These are phyloP conservation scores for Balakata baccata DNA, from an alignment of 345 rosid species.

Conservation along the genomic window DNA sequence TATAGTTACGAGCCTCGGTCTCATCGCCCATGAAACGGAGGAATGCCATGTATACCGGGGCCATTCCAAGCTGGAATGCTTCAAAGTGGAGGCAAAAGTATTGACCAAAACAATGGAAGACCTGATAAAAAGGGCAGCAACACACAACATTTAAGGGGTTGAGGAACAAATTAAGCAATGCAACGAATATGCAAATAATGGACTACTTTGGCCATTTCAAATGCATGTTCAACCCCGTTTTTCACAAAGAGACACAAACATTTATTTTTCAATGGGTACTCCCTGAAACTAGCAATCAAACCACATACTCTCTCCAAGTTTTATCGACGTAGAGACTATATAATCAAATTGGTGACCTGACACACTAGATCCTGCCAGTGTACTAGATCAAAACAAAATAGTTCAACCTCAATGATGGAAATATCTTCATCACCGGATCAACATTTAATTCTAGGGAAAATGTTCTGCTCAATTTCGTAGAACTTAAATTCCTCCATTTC, in stretches of 20 bases:
- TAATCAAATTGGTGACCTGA: background rate
- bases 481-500: background rate
- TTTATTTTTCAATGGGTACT: background rate
- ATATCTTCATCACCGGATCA: background rate
- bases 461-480: background rate
- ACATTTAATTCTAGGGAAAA: background rate
- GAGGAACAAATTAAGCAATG: background rate
- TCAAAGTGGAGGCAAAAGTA: conserved; percentile 97
- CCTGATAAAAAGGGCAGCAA: conserved; percentile 36
- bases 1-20: conserved; percentile 74
- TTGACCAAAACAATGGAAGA: conserved; percentile 92
- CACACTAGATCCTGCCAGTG: background rate
- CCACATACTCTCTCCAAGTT: background rate
- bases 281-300: background rate
- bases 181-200: background rate
- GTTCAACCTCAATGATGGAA: background rate
- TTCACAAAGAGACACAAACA: background rate
- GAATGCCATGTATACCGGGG: conserved; percentile 98
- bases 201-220: background rate
- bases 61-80: conserved; percentile 95
- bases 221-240: background rate
- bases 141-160: background rate
- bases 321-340: background rate
- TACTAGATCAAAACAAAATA: background rate
- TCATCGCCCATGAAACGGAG: conserved; percentile 98